These are phyloP conservation scores for Inga leiocalycina DNA, from an alignment of 306 rosid species.

Conservation along the genomic window DNA sequence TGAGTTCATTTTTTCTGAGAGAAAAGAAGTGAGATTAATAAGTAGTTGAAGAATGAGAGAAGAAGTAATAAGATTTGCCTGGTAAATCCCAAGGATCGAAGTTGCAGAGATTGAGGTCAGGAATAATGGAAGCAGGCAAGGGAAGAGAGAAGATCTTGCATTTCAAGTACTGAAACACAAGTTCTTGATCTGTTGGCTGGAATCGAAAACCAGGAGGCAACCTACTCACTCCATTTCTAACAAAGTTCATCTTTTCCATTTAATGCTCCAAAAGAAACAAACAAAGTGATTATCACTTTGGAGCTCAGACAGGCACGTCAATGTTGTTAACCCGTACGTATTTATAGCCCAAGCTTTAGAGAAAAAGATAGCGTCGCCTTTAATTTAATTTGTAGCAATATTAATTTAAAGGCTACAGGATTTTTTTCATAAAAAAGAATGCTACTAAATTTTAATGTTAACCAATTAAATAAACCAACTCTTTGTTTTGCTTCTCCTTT, in stretches of 20 bases:
- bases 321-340: not conserved
- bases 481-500: slow-evolving; percentile 28
- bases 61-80: slow-evolving; percentile 16
- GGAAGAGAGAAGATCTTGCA: slow-evolving; percentile 57
- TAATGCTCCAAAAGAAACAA: not conserved
- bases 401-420: not conserved
- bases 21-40: not conserved
- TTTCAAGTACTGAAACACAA: slow-evolving; percentile 62
- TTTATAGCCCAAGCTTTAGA: not conserved
- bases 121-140: slow-evolving; percentile 64
- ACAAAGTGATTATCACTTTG: not conserved
- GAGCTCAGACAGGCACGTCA: not conserved
- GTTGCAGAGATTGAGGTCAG: slow-evolving; percentile 52
- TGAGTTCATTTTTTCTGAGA: not conserved
- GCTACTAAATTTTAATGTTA: slow-evolving; percentile 10
- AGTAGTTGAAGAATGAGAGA: not conserved
- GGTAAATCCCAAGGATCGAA: slow-evolving; percentile 78
- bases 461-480: slow-evolving; percentile 16
- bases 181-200: slow-evolving; percentile 75
- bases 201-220: slow-evolving; percentile 79
- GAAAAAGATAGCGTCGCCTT: not conserved
- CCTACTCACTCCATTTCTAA: slow-evolving; percentile 48
- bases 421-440: not conserved
- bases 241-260: slow-evolving; percentile 50
- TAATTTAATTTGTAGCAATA: not conserved